Evolutionary conservation across 257 asterid species (phyloP).

Genomic region (Solanum chaucha): DNA sequence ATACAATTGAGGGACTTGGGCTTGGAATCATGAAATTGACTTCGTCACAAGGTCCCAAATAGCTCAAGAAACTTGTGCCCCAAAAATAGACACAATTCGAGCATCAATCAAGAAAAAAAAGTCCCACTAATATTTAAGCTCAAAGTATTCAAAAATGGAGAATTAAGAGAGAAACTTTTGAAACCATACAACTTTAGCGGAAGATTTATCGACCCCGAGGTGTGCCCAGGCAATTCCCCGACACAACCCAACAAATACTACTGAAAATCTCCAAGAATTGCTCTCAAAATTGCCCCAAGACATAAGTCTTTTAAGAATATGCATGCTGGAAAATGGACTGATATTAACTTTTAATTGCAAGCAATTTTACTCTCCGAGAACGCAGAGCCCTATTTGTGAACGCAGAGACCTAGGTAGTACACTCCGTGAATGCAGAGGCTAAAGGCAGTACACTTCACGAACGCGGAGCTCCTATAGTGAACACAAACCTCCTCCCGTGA

Average conservation of each 20-base stretch:
- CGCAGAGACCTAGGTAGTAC: background rate
- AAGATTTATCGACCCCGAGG: background rate
- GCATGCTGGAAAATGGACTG: background rate
- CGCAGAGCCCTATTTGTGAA: background rate
- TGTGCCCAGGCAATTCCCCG: background rate
- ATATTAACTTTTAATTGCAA: background rate
- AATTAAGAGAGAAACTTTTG: background rate
- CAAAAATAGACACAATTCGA: no score
- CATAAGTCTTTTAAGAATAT: background rate
- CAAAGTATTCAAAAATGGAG: background rate
- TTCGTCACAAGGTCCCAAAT: background rate
- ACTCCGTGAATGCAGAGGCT: background rate
- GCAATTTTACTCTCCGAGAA: background rate
- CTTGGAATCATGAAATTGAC: background rate
- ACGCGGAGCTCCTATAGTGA: background rate
- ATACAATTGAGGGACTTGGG: background rate
- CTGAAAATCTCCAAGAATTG: no score
- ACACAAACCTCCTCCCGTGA: background rate
- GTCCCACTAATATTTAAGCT: background rate
- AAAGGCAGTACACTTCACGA: background rate
- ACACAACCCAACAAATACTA: background rate
- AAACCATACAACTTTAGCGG: background rate
- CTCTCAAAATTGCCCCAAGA: background rate
- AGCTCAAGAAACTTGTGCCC: background rate
- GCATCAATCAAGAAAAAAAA: background rate